Evolutionary conservation across 495 filamentous ascomycete genomes (phyloP), one percentile per base, ranked within the genome.

Genomic region (Trichoderma parareesei): DNA sequence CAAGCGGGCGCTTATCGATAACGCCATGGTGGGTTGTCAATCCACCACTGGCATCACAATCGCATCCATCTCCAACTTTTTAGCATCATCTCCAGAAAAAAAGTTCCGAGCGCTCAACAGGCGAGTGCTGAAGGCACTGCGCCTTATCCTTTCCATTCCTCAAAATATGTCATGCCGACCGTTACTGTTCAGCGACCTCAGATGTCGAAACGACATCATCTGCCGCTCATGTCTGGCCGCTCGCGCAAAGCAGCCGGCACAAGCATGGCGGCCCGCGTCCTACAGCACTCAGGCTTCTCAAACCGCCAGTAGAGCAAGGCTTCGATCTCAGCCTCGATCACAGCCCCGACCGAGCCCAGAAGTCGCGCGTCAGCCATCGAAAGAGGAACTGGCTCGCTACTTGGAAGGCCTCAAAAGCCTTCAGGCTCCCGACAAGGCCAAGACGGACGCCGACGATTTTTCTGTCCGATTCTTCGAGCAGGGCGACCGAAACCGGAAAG

Each of bases 391-490:
- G 33, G 53, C 53, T 57, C 20, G 53, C 27, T 57, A 57, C 27
- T 37, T 57, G 27, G 53, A 57, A 35, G 53, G 53, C 27, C 33
- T 57, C 1, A 57, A 57, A 14, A 57, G 14, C 10, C 53, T 57
- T 1, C 53, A 16, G 11, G 5, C 20, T 13, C 27, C 53, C 9
- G 53, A 57, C 10, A 57, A 57, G 53, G 27, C 5, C 8, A 33
- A 57, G 33, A 37, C 14, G 6, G 14, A 57, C 3, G 33, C 11
- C 13, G 60, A 46, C 8, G 61, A 63, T 41, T 63, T 46, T 18
- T 46, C 61, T 9, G 42, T 63, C 18, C 40, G 42, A 38, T 63
- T 63, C 61, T 63, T 46, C 61, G 61, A 63, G 61, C 61, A 63
- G 42, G 61, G 43, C 38, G 61, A 44, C n/a, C 20, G 35, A 18